Base-by-base conservation (phyloP, 2,329 filamentous ascomycete genomes). In the Neonectria punicea region DNA sequence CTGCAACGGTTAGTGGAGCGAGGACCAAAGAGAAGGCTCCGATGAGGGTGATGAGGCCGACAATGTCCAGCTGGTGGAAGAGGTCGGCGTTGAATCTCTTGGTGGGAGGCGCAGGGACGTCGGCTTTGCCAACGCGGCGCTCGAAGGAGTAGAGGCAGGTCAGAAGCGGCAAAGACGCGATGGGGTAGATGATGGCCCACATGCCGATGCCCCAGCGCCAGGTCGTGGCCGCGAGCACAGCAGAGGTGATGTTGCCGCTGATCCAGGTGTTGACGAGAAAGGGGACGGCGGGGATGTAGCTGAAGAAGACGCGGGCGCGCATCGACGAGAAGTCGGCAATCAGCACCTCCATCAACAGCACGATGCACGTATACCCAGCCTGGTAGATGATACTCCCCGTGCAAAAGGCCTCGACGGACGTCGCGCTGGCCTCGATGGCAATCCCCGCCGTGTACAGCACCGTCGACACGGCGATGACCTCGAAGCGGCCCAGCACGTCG, bases 151-250 rank as follows among this genome's bases (percentile, higher is more conserved):
- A 77, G 0, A 80, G 78, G 0, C 83, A 82, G 0, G 80, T 67
- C 18, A 90, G 77, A 0, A 90, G 79, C 1, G 89, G 87, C 5
- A 89, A 64, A 0, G 85, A 81, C 60, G 84, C 85, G 8, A 87
- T 78, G 1, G 88, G 85, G 70, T 87, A 89, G 54, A 90, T 87
- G 66, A 90, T 85, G 51, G 81, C 82, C 82, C 86, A 90, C 87
- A 90, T 90, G 67, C 87, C 88, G 25, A 89, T 82, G 14, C 88
- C 89, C 87, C 87, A 90, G 63, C 83, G 78, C 89, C 89, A 91
- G 2, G 80, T 83, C 0, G 85, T 86, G 2, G 73, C 74, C 0
- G 61, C 70, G 20, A 90, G 72, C 1, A 90, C 85, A 0, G 85
- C 81, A 0, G 76, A 73, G 0, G 86, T 83, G 54, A 91, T 78